Evolutionary conservation across 768 basidiomycete genomes (phyloP).

Genomic region (Antrodiella citrinella): DNA sequence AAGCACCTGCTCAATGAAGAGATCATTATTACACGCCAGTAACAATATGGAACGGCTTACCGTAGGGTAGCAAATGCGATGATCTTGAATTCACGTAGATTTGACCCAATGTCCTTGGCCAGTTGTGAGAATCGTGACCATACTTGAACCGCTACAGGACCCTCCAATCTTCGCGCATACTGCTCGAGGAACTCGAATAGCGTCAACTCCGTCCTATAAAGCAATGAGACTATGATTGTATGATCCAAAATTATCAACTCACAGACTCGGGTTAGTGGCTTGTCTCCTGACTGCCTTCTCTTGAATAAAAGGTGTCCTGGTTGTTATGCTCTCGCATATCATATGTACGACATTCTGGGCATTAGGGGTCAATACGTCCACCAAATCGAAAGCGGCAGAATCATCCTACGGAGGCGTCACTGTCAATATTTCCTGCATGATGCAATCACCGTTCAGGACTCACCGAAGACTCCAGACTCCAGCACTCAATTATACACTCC

Average conservation of each 20-base stretch:
- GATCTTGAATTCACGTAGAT: slow-evolving; percentile 57
- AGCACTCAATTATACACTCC: slow-evolving; percentile 76
- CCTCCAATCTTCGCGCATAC: slow-evolving; percentile 78
- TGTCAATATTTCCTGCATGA: background rate
- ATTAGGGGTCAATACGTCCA: slow-evolving; percentile 77
- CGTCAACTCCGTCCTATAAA: slow-evolving; percentile 51
- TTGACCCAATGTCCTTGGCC: slow-evolving; percentile 67
- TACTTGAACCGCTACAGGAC: slow-evolving; percentile 87
- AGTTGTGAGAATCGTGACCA: slow-evolving; percentile 77
- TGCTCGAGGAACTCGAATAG: slow-evolving; percentile 86
- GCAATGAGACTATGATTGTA: background rate
- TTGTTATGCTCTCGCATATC: slow-evolving; percentile 74
- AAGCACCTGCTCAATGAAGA: slow-evolving; percentile 50
- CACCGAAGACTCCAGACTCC: slow-evolving; percentile 53
- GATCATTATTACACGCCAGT: background rate
- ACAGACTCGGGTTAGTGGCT: slow-evolving; percentile 62
- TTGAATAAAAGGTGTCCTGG: slow-evolving; percentile 44
- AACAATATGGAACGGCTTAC: slow-evolving; percentile 38
- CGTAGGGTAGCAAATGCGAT: slow-evolving; percentile 67
- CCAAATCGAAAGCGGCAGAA: slow-evolving; percentile 65
- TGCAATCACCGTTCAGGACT: background rate
- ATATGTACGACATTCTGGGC: slow-evolving; percentile 85
- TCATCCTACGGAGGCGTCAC: slow-evolving; percentile 6
- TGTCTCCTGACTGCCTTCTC: slow-evolving; percentile 53
- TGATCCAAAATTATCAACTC: slow-evolving; percentile 18